Base-by-base conservation (phyloP, 2,329 filamentous ascomycete species). In the Alternaria sp. region DNA sequence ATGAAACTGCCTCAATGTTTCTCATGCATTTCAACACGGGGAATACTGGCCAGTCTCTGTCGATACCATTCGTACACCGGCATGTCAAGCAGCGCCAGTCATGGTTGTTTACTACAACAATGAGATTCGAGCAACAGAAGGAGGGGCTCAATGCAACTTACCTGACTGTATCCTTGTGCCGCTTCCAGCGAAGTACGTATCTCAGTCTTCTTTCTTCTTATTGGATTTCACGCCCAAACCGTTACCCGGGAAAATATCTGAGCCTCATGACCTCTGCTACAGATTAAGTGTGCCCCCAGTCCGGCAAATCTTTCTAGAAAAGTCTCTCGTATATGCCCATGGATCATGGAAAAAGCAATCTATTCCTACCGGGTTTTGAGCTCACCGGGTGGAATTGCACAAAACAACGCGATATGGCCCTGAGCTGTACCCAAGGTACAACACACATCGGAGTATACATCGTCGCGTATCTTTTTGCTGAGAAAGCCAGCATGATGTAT, bases 261-360 rank as follows among this genome's bases (percentile, higher is more conserved):
- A 71, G 67, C 60, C 70, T 71, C 65, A 68, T 71, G 68, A 71
- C 69, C 67, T 64, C 45, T 51, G 18, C 51, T 51, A 54, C 60
- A 70, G 43, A 68, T 73, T 66, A 64, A 64, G 55, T 72, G 8
- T 69, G 66, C 68, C 41, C 53, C 64, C 44, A 41, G 68, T 26
- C 63, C 70, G 63, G 67, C 49, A 47, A 61, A 61, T 56, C 33
- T 60, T 73, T 70, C 70, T 74, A 57, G 72, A 74, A 76, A 53
- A 55, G 65, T 72, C 62, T 49, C 51, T 55, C 62, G 46, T 51
- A 57, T 67, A 51, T 66, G 60, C 56, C 45, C 58, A 53, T 41
- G 47, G 64, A 58, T 58, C 60, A 62, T 67, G 61, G 56, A 49
- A 57, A 20, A 30, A 46, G 58, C 50, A 71, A 71, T 74, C 59